phyloP scores from a whole-genome alignment of 306 rosid species.

The Arachis stenosperma region DNA sequence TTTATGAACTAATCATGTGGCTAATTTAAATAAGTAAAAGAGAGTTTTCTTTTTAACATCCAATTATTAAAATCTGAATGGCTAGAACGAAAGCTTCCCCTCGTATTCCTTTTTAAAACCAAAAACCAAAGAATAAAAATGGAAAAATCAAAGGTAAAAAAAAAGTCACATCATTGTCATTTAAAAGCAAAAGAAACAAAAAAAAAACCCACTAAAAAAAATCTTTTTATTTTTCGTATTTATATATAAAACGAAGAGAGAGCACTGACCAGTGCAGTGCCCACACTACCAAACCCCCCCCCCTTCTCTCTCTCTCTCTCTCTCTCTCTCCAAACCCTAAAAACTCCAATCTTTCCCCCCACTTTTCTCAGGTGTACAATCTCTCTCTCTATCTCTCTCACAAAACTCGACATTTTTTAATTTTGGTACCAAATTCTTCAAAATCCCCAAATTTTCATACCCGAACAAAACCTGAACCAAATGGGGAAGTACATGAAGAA shows the following conservation, averaged over 20 bases:
- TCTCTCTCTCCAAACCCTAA: not conserved
- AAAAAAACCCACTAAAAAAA: not conserved
- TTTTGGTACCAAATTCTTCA: not conserved
- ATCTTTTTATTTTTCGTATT: no score
- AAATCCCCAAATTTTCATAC: not conserved
- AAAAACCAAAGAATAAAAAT: not conserved
- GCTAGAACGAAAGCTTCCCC: not conserved
- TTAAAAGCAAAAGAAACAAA: not conserved
- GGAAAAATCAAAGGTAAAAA: no score
- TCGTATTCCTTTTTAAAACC: not conserved
- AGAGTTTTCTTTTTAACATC: no score
- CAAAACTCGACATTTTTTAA: not conserved
- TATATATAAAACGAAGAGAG: not conserved
- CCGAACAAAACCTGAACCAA: not conserved
- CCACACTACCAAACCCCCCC: not conserved
- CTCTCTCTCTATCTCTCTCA: not conserved
- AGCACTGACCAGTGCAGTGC: not conserved
- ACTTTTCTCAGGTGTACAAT: constrained; percentile 16
- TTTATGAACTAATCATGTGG: no score
- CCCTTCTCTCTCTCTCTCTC: not conserved
- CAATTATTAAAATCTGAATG: no score
- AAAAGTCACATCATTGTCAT: not conserved
- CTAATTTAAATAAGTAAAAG: no score
- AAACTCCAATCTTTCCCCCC: not conserved
- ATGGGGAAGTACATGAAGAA: constrained; percentile 73